Conservation (phyloP, 1,139 yeast species). For the Pichia norvegensis region DNA sequence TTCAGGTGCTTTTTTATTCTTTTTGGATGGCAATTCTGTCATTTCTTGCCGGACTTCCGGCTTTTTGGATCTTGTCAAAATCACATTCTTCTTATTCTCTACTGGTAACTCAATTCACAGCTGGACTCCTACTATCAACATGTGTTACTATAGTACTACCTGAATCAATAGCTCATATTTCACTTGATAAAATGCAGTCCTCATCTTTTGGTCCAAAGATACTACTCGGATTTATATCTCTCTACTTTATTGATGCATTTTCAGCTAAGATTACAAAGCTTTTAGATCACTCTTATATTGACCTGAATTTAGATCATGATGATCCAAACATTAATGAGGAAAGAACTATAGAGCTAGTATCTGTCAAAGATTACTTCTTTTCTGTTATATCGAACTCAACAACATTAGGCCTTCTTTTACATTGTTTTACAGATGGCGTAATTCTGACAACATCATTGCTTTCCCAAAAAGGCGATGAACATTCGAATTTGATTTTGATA, state of each 20-base stretch:
- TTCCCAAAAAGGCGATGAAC: conserved; percentile 4
- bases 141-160: conserved; percentile 13
- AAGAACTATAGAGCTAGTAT: neutral
- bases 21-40: conserved; percentile 11
- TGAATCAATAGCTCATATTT: conserved; percentile 10
- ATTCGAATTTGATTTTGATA: conserved; percentile 35
- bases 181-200: conserved; percentile 1
- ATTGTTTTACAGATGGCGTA: conserved; percentile 68
- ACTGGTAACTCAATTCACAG: conserved; percentile 6
- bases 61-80: conserved; percentile 9
- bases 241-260: conserved; percentile 8
- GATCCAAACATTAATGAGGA: neutral
- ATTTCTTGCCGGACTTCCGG: conserved; percentile 12
- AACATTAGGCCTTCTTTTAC: conserved; percentile 58
- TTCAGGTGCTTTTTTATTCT: conserved; percentile 5
- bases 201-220: conserved; percentile 10
- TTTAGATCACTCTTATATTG: neutral
- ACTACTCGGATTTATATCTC: conserved; percentile 11
- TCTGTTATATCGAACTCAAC: conserved; percentile 31
- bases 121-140: conserved; percentile 14
- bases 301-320: neutral
- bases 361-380: conserved; percentile 6
- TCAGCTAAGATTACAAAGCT: conserved; percentile 4
- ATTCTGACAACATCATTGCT: conserved; percentile 48
- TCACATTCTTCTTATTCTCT: conserved; percentile 3